These are phyloP conservation scores for Rosa hybrid DNA, from an alignment of 331 rosid genomes.

Conservation along the genomic window DNA sequence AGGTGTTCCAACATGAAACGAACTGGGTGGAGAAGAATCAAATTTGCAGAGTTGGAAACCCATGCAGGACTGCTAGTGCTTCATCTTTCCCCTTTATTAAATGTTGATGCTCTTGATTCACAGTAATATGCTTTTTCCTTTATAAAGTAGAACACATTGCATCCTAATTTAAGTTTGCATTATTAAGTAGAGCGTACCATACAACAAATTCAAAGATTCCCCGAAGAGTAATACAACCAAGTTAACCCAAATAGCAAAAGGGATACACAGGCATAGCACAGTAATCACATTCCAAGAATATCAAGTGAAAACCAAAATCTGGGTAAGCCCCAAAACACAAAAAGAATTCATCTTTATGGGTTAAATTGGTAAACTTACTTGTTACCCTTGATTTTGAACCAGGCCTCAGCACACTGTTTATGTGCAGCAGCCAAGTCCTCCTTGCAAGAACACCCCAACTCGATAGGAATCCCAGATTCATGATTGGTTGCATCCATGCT, in stretches of 20 bases:
- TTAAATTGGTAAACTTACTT: conserved; percentile 27
- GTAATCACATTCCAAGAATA: conserved; percentile 11
- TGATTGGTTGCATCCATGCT: conserved; percentile 45
- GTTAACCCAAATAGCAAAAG: not conserved
- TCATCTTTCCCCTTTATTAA: conserved; percentile 23
- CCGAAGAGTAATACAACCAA: conserved; percentile 7
- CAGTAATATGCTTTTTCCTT: conserved; percentile 24
- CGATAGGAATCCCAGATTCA: conserved; percentile 53
- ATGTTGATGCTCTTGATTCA: conserved; percentile 25
- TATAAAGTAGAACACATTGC: conserved; percentile 23
- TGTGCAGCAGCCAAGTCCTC: conserved; percentile 60
- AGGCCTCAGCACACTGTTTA: conserved; percentile 57
- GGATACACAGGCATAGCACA: not conserved
- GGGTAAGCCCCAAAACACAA: conserved; percentile 8
- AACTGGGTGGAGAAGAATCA: conserved; percentile 20
- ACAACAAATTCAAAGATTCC: conserved; percentile 17
- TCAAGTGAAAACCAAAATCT: conserved; percentile 4
- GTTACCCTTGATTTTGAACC: conserved; percentile 61
- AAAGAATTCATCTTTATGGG: not conserved
- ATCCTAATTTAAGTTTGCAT: conserved; percentile 22
- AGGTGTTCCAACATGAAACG: not conserved
- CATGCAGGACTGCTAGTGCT: conserved; percentile 16
- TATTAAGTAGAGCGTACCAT: conserved; percentile 15
- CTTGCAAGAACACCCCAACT: conserved; percentile 56
- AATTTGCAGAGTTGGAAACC: conserved; percentile 17